Base-by-base conservation (phyloP, 805 yeast species). In the Cephaloascus albidus region DNA sequence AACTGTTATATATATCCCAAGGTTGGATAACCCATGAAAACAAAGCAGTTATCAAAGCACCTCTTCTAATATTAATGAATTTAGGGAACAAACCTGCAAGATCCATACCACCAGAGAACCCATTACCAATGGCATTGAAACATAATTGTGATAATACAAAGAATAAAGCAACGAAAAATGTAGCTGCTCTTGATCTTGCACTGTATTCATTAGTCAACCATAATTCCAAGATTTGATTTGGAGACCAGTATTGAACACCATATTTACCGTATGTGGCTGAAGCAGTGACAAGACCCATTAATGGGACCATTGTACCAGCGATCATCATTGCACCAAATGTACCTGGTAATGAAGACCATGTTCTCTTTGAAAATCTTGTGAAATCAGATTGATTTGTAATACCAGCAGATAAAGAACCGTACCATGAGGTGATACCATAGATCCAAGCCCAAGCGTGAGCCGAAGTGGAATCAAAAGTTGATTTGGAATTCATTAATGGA, bases 41-140 rank as follows among this genome's bases (percentile, higher is more conserved):
- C 36, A 63, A 47, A 3, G 66, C 28, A 31, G 53, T 49, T 10
- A 51, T 31, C 3, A 51, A 30, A 23, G 74, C 68, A 17, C 79
- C 81, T 34, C 76, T 53, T 34, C 57, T 57, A 36, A 71, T 67
- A 45, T 64, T 64, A 43, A 71, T 49, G 43, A 59, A 66, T 40
- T 57, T 54, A 15, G 76, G 76, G 37, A 62, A 57, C 43, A 73
- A 46, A 36, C 68, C 76, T 19, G 74, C 65, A 45, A 74, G 46
- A 43, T 72, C 78, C 59, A 70, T 74, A 15, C 75, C 76, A 10
- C 72, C 73, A 36, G 72, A 59, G 33, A 65, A 55, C 33, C 70
- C 66, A 43, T 68, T 68, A 4, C 64, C 74, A 36, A 62, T 44
- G 23, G 60, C 44, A 42, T 66, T 65, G 41, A 61, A 45, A 12